phyloP scores from a whole-genome alignment of 1,139 yeast species.

The Kazachstania sp. region DNA sequence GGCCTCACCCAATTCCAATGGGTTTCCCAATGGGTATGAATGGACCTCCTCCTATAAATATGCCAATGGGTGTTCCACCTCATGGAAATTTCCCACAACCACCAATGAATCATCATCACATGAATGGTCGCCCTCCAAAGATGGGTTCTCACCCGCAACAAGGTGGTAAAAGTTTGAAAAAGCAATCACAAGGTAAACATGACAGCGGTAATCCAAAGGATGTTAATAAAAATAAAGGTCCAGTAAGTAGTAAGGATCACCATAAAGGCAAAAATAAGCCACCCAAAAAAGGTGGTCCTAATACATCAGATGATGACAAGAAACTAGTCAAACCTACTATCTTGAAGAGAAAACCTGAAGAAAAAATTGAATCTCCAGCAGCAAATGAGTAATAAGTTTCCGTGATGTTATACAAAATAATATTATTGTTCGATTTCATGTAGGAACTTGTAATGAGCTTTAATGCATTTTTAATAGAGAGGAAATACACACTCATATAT shows the following conservation, averaged over 20 bases:
- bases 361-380: neutral
- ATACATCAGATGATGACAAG: neutral
- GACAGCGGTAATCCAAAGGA: neutral
- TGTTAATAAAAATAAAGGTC: neutral
- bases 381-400: neutral
- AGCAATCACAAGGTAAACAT: neutral
- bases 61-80: conserved; percentile 13
- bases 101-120: neutral
- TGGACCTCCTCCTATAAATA: conserved; percentile 7
- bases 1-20: conserved; percentile 25
- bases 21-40: conserved; percentile 17
- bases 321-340: neutral
- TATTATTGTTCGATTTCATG: too few relatives aligned
- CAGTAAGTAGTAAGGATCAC: neutral
- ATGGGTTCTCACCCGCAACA: neutral
- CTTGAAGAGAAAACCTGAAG: conserved; percentile 9
- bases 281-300: neutral
- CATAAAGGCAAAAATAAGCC: neutral
- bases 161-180: neutral
- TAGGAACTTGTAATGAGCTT: too few relatives aligned
- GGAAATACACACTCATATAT: too few relatives aligned
- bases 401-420: too few relatives aligned
- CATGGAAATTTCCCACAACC: conserved; percentile 3
- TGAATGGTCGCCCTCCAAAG: neutral
- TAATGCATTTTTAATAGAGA: neutral